A percentile compares a stretch with the other conserved stretches of the same genome.
phyloP scores from a whole-genome alignment of 495 filamentous ascomycete species.

The Umbilicaria muhlenbergii region DNA sequence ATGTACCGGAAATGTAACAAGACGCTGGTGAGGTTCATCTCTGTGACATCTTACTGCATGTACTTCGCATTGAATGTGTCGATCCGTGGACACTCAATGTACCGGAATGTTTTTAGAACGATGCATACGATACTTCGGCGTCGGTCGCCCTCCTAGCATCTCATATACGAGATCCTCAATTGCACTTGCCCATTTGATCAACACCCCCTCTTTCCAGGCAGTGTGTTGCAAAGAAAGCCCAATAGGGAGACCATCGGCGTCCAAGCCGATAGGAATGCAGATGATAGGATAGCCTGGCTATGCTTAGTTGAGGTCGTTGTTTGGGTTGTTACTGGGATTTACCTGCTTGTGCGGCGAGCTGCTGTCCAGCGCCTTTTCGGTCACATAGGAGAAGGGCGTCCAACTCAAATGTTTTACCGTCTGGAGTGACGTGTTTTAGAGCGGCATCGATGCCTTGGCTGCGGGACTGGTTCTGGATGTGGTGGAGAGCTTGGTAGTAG shows the following conservation, averaged over 20 bases:
- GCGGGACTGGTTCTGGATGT: slow-evolving; percentile 5
- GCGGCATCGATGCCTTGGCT: slow-evolving; percentile 15
- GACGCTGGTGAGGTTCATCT: too few relatives aligned
- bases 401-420: background rate
- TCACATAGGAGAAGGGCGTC: slow-evolving; percentile 14
- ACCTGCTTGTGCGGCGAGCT: slow-evolving; percentile 16
- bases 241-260: slow-evolving; percentile 10
- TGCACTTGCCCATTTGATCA: slow-evolving; percentile 17
- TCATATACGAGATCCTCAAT: slow-evolving; percentile 13
- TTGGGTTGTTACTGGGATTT: background rate
- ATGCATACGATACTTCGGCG: slow-evolving; percentile 6
- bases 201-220: slow-evolving; percentile 11
- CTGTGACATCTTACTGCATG: too few relatives aligned
- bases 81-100: too few relatives aligned
- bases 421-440: background rate
- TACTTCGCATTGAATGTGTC: too few relatives aligned
- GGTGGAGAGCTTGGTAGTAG: slow-evolving; percentile 7
- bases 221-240: slow-evolving; percentile 14
- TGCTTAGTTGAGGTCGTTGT: background rate
- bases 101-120: slow-evolving; percentile 15
- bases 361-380: slow-evolving; percentile 12
- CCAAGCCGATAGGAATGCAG: slow-evolving; percentile 13
- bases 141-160: slow-evolving; percentile 4
- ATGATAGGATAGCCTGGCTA: slow-evolving; percentile 15
- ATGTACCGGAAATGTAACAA: too few relatives aligned